Evolutionary conservation across 73 alveolate genomes (phyloP), one percentile per base, ranked within the genome.

Genomic region (Blepharisma japonicum): DNA sequence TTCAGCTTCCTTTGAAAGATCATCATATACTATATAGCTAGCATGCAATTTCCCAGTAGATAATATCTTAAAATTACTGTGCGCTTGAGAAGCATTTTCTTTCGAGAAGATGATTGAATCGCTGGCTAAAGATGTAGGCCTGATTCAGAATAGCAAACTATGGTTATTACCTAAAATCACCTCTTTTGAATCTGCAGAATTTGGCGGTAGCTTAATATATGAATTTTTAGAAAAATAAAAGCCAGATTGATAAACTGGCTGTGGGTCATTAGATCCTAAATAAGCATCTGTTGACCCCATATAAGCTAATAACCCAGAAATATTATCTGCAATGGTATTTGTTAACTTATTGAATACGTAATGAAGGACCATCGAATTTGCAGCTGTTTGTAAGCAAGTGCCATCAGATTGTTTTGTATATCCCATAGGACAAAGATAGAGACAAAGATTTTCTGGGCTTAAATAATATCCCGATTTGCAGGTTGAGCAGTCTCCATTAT

Each of bases 201-300:
- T 61, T 25, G 74, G 74, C 0, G 74, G 74, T 61, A 61, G 23
- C 14, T 8, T 39, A 8, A 61, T 1, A 61, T 18, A 61, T 14
- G 47, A 14, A 5, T 14, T 61, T 61, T 48, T 48, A 8, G 14
- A 14, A 61, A 61, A 61, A 25, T 61, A 61, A n/a, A 61, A 14
- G 14, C 74, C 74, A 2, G 47, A 14, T n/a, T 39, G 18, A 61
- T 61, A 61, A 18, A 61, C 23, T 9, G 74, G 74, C 39, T 18
- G 47, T 14, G 74, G 74, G 74, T 61, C 74, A 61, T 61, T 61
- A 61, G 39, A 2, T 4, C 74, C 74, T 14, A 61, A 61, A 61
- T 14, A 61, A 25, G 5, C 5, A 61, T 25, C 23, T 1, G 49
- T 61, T 61, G 74, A 61, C 14, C 74, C 74, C 74, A 61, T 61